Conservation (phyloP, 1,139 yeast genomes). For the Maudiozyma humilis region DNA sequence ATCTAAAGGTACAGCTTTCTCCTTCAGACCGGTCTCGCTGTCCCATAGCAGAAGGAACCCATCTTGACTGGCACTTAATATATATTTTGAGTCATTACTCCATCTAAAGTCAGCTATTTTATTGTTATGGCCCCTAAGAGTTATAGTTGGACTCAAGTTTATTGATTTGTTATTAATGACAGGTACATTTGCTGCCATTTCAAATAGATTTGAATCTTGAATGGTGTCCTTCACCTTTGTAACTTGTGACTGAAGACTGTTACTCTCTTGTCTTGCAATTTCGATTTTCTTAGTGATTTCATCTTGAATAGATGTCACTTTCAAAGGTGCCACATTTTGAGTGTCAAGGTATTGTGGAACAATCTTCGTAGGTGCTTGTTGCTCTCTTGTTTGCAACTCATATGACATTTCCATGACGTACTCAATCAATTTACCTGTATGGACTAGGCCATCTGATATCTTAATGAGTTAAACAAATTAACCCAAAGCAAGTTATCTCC, state of each 20-base stretch:
- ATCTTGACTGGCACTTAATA: constrained; percentile 78
- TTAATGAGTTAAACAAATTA: no score
- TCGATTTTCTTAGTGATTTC: constrained; percentile 24
- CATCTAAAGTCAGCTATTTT: constrained; percentile 65
- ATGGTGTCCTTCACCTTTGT: constrained; percentile 37
- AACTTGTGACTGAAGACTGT: constrained; percentile 42
- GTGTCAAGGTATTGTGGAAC: background rate
- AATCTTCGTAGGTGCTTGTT: background rate
- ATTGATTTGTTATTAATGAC: constrained; percentile 22
- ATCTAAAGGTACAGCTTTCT: constrained; percentile 58
- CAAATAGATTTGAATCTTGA: constrained; percentile 41
- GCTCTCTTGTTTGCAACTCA: background rate
- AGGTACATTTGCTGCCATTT: constrained; percentile 33
- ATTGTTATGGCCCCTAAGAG: constrained; percentile 65
- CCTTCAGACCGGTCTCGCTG: constrained; percentile 61
- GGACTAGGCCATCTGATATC: no score
- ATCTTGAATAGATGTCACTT: background rate
- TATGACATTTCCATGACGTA: constrained; percentile 1
- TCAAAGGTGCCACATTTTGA: background rate
- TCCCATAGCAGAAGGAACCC: constrained; percentile 86
- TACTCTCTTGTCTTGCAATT: constrained; percentile 41
- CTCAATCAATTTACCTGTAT: background rate
- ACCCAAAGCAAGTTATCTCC: no score
- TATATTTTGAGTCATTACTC: constrained; percentile 50
- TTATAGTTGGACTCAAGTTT: constrained; percentile 33